These are phyloP conservation scores for Saccharomyces kudriavzevii DNA, from an alignment of 805 yeast species.

Conservation along the genomic window DNA sequence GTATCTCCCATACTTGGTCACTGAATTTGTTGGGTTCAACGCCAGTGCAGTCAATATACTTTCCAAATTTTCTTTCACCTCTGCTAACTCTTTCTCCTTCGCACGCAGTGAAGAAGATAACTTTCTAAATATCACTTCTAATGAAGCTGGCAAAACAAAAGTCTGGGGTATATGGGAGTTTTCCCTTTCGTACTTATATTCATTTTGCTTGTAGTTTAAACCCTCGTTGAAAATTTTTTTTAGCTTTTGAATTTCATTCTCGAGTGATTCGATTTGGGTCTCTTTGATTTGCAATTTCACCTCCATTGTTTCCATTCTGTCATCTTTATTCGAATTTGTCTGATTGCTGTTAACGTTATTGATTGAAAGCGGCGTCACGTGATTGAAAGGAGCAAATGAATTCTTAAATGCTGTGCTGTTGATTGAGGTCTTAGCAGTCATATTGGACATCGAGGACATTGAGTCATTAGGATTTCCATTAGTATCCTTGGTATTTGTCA, in stretches of 20 bases:
- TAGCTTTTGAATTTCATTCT: constrained; percentile 36
- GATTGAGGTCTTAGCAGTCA: not conserved
- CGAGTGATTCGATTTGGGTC: constrained; percentile 39
- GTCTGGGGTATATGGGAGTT: constrained; percentile 8
- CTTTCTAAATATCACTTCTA: constrained; percentile 41
- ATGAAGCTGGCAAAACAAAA: constrained; percentile 35
- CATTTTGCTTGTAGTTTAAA: constrained; percentile 32
- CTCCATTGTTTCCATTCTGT: constrained; percentile 34
- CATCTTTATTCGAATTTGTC: constrained; percentile 6
- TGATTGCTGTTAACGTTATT: not conserved
- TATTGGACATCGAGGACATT: not conserved
- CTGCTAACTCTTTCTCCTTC: constrained; percentile 45
- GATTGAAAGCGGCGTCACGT: not conserved
- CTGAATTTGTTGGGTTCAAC: constrained; percentile 39
- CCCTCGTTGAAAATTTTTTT: constrained; percentile 30
- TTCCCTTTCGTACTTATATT: constrained; percentile 18
- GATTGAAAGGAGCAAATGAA: not conserved
- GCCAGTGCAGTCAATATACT: constrained; percentile 50
- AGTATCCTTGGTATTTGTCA: not conserved
- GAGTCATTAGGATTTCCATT: not conserved
- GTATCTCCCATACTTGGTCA: constrained; percentile 50
- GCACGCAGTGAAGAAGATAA: constrained; percentile 41
- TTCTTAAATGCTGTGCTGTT: not conserved
- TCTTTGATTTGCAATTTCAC: constrained; percentile 51
- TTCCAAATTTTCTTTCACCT: constrained; percentile 57